A percentile compares a stretch with the other conserved stretches of the same genome.
These are phyloP conservation scores for Hibiscus mutabilis DNA, from an alignment of 345 rosid genomes.

Conservation along the genomic window DNA sequence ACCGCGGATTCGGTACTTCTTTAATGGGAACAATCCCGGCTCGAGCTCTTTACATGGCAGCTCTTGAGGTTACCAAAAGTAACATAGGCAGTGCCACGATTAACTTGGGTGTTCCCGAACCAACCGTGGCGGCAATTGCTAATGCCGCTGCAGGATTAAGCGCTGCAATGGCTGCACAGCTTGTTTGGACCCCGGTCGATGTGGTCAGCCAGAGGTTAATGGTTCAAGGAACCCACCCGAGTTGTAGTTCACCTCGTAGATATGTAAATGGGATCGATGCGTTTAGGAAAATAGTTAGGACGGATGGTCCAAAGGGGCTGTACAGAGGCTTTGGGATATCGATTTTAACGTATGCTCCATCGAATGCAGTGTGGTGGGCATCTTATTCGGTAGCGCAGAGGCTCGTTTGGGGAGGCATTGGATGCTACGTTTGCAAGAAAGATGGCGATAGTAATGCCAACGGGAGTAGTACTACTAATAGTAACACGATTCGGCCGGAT, in stretches of 20 bases:
- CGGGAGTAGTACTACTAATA: background rate
- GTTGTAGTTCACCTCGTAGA: conserved; percentile 44
- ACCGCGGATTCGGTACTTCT: conserved; percentile 88
- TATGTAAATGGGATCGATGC: conserved; percentile 74
- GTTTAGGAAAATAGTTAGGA: conserved; percentile 51
- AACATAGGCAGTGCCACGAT: conserved; percentile 65
- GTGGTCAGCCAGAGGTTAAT: conserved; percentile 91
- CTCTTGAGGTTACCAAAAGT: conserved; percentile 81
- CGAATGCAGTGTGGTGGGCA: conserved; percentile 87
- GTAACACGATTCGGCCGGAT: conserved; percentile 41
- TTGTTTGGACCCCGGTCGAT: conserved; percentile 95
- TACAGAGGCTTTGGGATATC: conserved; percentile 88
- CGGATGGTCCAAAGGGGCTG: conserved; percentile 62
- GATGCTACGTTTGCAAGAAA: conserved; percentile 43
- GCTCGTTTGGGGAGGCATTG: conserved; percentile 54
- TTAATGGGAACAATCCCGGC: conserved; percentile 89
- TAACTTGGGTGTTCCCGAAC: conserved; percentile 63
- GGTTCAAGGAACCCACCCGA: conserved; percentile 52
- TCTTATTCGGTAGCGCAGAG: conserved; percentile 67
- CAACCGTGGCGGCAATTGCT: conserved; percentile 57
- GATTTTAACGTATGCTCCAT: conserved; percentile 79
- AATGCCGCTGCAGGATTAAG: conserved; percentile 77
- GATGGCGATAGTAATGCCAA: conserved; percentile 24
- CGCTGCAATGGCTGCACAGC: conserved; percentile 90
- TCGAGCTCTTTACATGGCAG: conserved; percentile 84